A percentile compares a stretch with the other conserved stretches of the same genome.
Evolutionary conservation across 345 rosid species (phyloP).

Genomic region (Diplotaxis tenuifolia): DNA sequence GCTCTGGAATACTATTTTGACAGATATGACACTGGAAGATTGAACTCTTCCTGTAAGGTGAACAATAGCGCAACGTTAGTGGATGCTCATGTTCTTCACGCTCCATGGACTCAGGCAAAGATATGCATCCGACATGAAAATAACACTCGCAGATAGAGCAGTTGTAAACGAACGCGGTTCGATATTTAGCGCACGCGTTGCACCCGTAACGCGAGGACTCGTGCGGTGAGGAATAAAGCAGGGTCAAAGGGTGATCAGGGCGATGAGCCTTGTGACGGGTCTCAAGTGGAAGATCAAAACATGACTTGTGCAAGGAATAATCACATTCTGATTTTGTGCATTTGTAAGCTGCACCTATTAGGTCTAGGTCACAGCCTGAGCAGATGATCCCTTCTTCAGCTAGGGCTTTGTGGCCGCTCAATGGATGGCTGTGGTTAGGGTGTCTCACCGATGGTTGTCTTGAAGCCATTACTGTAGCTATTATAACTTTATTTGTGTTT

Average conservation of each 20-base stretch:
- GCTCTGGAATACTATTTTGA: constrained; percentile 21
- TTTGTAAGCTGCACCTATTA: constrained; percentile 30
- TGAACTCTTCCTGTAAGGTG: constrained; percentile 26
- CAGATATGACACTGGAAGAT: constrained; percentile 18
- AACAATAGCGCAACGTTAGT: constrained; percentile 11
- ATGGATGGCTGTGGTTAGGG: constrained; percentile 34
- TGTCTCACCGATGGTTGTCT: constrained; percentile 35
- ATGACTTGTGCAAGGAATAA: constrained; percentile 37
- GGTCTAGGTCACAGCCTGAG: constrained; percentile 35
- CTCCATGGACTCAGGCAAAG: constrained; percentile 23
- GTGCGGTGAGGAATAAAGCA: constrained; percentile 27
- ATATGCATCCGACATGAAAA: constrained; percentile 28
- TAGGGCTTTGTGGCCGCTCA: constrained; percentile 31
- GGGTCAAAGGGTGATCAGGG: constrained; percentile 28
- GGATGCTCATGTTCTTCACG: constrained; percentile 32
- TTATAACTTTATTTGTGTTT: too few relatives aligned
- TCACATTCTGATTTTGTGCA: constrained; percentile 37
- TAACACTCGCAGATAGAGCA: constrained; percentile 26
- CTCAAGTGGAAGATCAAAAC: constrained; percentile 36
- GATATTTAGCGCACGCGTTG: constrained; percentile 27
- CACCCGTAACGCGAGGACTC: constrained; percentile 25
- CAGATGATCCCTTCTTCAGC: constrained; percentile 34
- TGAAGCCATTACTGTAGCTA: constrained; percentile 26
- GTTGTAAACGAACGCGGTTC: constrained; percentile 29
- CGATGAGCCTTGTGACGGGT: constrained; percentile 35